Conservation (phyloP, 345 rosid genomes). For the Eucalyptus polybractea region DNA sequence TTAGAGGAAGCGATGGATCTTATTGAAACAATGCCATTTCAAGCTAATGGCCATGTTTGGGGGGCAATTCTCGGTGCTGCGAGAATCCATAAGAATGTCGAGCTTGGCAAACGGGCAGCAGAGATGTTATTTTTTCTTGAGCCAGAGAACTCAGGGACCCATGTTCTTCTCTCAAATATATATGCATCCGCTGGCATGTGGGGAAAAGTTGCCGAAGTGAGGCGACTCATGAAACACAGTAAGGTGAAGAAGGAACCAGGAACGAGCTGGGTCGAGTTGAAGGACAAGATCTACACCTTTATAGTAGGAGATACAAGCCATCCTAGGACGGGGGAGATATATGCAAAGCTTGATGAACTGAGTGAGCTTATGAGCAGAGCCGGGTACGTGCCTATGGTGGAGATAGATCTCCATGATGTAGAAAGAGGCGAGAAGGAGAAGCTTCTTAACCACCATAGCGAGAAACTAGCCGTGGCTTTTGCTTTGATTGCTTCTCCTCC, state of each 20-base stretch:
- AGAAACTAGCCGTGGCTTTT: conserved; percentile 58
- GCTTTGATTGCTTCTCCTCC: conserved; percentile 49
- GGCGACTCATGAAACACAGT: conserved; percentile 36
- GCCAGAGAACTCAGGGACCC: conserved; percentile 46
- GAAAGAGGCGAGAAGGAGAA: conserved; percentile 33
- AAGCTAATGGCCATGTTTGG: conserved; percentile 38
- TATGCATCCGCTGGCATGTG: conserved; percentile 54
- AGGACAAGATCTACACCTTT: conserved; percentile 35
- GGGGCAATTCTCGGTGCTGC: conserved; percentile 67
- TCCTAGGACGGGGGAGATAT: conserved; percentile 30
- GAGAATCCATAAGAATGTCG: conserved; percentile 43
- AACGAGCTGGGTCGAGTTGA: conserved; percentile 56
- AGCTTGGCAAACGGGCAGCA: conserved; percentile 37
- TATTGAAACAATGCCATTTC: conserved; percentile 33
- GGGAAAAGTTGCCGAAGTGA: conserved; percentile 34
- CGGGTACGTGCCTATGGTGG: conserved; percentile 48
- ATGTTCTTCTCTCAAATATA: conserved; percentile 40
- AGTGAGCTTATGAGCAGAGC: conserved; percentile 26
- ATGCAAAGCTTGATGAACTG: conserved; percentile 41
- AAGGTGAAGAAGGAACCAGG: conserved; percentile 58
- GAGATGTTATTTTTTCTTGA: conserved; percentile 39
- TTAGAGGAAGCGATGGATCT: conserved; percentile 41
- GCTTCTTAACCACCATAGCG: conserved; percentile 45
- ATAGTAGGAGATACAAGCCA: conserved; percentile 54
- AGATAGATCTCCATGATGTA: conserved; percentile 48